phyloP scores from a whole-genome alignment of 1,139 yeast genomes.

The Geotrichum histeridarum region DNA sequence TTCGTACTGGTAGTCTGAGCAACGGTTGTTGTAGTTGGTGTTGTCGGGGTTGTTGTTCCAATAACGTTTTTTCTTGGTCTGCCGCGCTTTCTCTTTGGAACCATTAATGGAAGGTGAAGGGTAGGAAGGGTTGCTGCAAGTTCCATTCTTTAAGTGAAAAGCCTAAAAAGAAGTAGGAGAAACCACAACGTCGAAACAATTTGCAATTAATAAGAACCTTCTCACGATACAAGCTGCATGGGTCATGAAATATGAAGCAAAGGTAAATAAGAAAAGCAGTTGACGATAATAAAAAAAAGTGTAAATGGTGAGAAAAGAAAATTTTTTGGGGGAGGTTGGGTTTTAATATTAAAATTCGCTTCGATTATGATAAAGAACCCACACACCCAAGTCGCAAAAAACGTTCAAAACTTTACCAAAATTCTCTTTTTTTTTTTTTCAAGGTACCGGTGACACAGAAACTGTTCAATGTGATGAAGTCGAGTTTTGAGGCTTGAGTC shows the following conservation, averaged over 20 bases:
- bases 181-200: not conserved
- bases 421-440: no score
- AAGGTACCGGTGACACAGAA: no score
- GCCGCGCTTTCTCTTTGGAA: not conserved
- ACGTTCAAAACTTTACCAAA: no score
- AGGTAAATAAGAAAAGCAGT: not conserved
- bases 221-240: not conserved
- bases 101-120: not conserved
- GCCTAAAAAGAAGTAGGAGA: not conserved
- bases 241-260: not conserved
- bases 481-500: no score
- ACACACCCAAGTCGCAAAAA: not conserved
- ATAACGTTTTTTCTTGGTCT: not conserved
- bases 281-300: no score
- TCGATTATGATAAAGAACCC: not conserved
- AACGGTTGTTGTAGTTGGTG: no score
- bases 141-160: not conserved
- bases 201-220: not conserved
- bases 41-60: not conserved
- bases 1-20: not conserved
- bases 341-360: not conserved
- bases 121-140: not conserved
- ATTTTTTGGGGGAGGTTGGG: conserved; percentile 8
- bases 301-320: no score
- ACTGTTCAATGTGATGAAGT: no score